Evolutionary conservation across 192 early-diverging fungal species (phyloP).

Genomic region (Coemansia sp.): DNA sequence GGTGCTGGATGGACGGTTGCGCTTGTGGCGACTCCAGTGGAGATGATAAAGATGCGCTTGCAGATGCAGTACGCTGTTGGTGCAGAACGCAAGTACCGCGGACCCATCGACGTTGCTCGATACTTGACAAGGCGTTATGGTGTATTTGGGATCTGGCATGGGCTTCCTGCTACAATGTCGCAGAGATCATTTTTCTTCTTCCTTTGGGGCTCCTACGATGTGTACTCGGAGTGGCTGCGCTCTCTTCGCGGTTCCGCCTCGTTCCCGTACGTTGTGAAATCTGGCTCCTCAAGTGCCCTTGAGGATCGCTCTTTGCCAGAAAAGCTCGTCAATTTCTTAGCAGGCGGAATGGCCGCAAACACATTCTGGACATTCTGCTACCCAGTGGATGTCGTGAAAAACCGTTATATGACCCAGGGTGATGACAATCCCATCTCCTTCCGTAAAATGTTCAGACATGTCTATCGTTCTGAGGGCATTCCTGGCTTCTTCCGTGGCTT

Average conservation of each 20-base stretch:
- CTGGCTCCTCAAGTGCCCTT: slow-evolving; percentile 10
- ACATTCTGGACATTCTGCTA: slow-evolving; percentile 87
- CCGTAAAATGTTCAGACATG: slow-evolving; percentile 43
- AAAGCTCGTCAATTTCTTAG: slow-evolving; percentile 68
- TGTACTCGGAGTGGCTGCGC: slow-evolving; percentile 51
- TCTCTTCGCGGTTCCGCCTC: slow-evolving; percentile 45
- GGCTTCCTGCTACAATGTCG: slow-evolving; percentile 77
- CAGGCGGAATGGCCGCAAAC: slow-evolving; percentile 84
- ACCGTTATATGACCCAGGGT: slow-evolving; percentile 89
- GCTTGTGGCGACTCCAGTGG: slow-evolving; percentile 77
- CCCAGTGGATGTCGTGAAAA: slow-evolving; percentile 88
- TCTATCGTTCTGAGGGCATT: slow-evolving; percentile 65
- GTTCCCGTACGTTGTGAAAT: slow-evolving; percentile 21
- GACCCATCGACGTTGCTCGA: slow-evolving; percentile 82
- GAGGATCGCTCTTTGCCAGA: slow-evolving; percentile 50
- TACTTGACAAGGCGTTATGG: slow-evolving; percentile 78
- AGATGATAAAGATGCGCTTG: slow-evolving; percentile 70
- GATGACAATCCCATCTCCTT: slow-evolving; percentile 62
- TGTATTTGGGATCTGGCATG: slow-evolving; percentile 77
- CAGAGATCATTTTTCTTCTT: slow-evolving; percentile 84
- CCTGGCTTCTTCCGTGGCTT: slow-evolving; percentile 90
- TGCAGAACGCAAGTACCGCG: slow-evolving; percentile 69
- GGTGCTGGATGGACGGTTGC: slow-evolving; percentile 79
- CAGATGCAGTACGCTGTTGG: slow-evolving; percentile 75
- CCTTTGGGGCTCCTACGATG: slow-evolving; percentile 61